Conservation (phyloP, 176 grass and related monocot species). For the Oryza punctata region DNA sequence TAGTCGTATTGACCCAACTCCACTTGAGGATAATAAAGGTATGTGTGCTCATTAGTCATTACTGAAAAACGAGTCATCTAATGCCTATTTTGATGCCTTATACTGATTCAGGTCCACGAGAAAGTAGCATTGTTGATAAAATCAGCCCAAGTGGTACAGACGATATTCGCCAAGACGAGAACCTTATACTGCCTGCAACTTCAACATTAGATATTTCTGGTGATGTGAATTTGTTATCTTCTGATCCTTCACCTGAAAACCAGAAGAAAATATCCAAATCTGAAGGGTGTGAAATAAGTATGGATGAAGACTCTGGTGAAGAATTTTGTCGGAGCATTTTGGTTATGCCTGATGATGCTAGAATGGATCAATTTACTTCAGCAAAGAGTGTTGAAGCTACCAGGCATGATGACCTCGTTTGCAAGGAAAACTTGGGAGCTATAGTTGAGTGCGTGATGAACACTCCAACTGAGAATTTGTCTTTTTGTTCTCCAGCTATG, state of each 20-base stretch:
- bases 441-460: neutral
- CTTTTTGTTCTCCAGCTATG: neutral
- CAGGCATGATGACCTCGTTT: neutral
- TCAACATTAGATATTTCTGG: neutral
- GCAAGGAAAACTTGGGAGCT: neutral
- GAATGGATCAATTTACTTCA: neutral
- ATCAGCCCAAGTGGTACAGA: neutral
- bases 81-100: neutral
- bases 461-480: neutral
- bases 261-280: neutral
- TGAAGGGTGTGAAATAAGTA: neutral
- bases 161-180: neutral
- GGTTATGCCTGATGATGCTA: neutral
- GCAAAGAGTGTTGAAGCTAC: neutral
- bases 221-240: neutral
- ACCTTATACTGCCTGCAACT: neutral
- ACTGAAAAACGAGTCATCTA: neutral
- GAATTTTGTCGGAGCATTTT: neutral
- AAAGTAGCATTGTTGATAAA: neutral
- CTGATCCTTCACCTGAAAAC: conserved; percentile 9
- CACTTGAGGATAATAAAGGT: conserved; percentile 20
- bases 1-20: neutral
- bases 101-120: conserved; percentile 25
- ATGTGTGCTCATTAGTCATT: neutral
- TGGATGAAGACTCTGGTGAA: neutral